These are phyloP conservation scores for Globisporangium uncinulatum DNA, from an alignment of 352 stramenopile species.

Conservation along the genomic window DNA sequence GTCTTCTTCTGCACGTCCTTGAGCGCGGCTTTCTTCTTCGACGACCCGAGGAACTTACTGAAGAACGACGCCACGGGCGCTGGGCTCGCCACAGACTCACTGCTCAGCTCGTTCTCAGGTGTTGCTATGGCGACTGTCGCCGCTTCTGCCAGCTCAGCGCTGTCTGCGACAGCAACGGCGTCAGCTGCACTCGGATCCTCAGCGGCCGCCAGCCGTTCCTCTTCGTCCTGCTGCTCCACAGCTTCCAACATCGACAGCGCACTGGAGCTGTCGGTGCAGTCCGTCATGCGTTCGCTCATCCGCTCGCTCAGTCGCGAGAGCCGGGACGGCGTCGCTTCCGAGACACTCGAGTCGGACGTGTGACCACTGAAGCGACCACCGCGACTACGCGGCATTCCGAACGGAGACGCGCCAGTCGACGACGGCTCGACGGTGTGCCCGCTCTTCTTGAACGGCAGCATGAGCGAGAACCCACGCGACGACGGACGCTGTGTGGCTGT, in stretches of 20 bases:
- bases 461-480: constrained; percentile 35
- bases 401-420: neutral
- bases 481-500: constrained; percentile 12
- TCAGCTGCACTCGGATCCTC: no score
- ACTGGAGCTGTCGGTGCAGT: constrained; percentile 10
- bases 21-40: constrained; percentile 5
- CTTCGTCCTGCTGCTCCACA: neutral
- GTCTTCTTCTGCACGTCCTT: constrained; percentile 5
- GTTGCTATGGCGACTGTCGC: neutral
- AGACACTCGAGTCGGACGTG: constrained; percentile 12
- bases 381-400: no score
- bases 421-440: constrained; percentile 12
- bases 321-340: constrained; percentile 5
- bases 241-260: constrained; percentile 6
- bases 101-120: neutral
- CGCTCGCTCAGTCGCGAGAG: neutral
- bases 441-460: constrained; percentile 47
- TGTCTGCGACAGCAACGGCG: no score
- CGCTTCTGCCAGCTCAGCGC: neutral
- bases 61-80: constrained; percentile 7
- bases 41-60: constrained; percentile 5
- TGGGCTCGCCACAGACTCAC: neutral
- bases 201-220: no score
- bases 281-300: constrained; percentile 8
- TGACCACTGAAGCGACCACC: neutral